These are phyloP conservation scores for Magnaporthiopsis poae DNA, from an alignment of 2,329 filamentous ascomycete genomes.

Conservation along the genomic window DNA sequence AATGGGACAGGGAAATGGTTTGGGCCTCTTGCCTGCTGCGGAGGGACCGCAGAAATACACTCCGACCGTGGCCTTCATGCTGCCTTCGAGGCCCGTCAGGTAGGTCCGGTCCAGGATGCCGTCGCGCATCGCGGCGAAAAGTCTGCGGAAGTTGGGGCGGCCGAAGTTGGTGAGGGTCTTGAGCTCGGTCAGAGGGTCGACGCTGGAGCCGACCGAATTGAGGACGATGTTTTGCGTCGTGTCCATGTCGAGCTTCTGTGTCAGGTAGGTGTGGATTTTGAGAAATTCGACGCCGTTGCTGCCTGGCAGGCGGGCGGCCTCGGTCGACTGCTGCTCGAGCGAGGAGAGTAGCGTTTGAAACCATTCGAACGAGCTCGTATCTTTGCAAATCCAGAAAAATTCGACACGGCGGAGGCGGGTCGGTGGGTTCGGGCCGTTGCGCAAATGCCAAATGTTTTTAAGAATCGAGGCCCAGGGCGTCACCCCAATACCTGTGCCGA, in stretches of 20 bases:
- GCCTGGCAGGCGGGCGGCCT: slow-evolving; percentile 56
- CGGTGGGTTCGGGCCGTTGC: slow-evolving; percentile 79
- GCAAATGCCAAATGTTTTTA: slow-evolving; percentile 97
- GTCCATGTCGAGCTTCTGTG: slow-evolving; percentile 82
- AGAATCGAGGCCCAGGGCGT: slow-evolving; percentile 79
- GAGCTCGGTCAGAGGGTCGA: slow-evolving; percentile 84
- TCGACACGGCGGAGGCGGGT: slow-evolving; percentile 85
- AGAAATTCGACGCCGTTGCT: slow-evolving; percentile 73
- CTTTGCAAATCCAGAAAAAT: slow-evolving; percentile 98
- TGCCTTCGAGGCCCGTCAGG: slow-evolving; percentile 68
- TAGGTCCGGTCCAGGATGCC: slow-evolving; percentile 81
- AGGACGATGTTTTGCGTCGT: slow-evolving; percentile 93
- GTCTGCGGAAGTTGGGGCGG: slow-evolving; percentile 72
- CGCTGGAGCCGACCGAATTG: slow-evolving; percentile 70
- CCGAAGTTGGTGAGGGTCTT: slow-evolving; percentile 88
- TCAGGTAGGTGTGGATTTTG: slow-evolving; percentile 95
- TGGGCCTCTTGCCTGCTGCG: slow-evolving; percentile 37
- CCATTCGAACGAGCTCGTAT: slow-evolving; percentile 95
- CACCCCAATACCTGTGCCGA: slow-evolving; percentile 78
- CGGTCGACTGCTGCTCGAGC: slow-evolving; percentile 74
- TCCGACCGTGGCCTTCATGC: slow-evolving; percentile 73
- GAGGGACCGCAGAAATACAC: slow-evolving; percentile 97
- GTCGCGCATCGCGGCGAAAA: slow-evolving; percentile 77
- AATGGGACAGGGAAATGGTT: slow-evolving; percentile 20
- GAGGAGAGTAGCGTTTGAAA: slow-evolving; percentile 93